These are phyloP conservation scores for Kregervanrija pseudodelftensis DNA, from an alignment of 805 yeast species.

Conservation along the genomic window DNA sequence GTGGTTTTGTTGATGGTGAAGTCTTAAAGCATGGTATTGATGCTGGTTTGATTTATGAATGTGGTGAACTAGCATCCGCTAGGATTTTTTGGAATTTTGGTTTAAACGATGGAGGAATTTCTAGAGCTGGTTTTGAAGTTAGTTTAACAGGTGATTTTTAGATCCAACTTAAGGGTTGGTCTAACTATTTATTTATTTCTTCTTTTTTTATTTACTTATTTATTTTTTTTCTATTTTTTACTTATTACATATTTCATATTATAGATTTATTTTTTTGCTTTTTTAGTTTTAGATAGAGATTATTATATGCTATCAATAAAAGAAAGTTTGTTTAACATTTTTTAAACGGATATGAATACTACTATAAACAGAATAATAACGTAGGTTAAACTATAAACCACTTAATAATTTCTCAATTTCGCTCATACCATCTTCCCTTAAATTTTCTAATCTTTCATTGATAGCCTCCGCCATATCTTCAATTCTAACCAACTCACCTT, in stretches of 20 bases:
- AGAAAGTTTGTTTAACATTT: no score
- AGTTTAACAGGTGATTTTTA: constrained; percentile 12
- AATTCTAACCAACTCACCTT: constrained; percentile 72
- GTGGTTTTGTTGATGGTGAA: constrained; percentile 3
- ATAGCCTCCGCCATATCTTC: constrained; percentile 51
- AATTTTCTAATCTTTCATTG: constrained; percentile 28
- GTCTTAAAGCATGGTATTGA: constrained; percentile 10
- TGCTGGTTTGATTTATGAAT: constrained; percentile 10
- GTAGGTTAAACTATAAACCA: constrained; percentile 34
- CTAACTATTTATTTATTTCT: neutral
- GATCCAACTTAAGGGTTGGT: neutral
- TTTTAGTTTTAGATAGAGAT: no score
- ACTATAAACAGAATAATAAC: no score
- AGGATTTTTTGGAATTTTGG: constrained; percentile 6
- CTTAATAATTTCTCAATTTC: constrained; percentile 57
- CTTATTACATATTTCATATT: neutral
- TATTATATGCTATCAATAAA: no score
- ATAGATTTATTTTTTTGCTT: neutral
- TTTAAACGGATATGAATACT: no score
- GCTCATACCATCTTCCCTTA: constrained; percentile 48
- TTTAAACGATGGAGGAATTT: neutral
- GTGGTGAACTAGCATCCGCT: constrained; percentile 7
- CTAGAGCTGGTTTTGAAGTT: constrained; percentile 12
- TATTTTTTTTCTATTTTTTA: neutral
- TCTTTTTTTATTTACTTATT: neutral